Evolutionary conservation across 1,284 basidiomycete species (phyloP).

Genomic region (Peniophora sp.): DNA sequence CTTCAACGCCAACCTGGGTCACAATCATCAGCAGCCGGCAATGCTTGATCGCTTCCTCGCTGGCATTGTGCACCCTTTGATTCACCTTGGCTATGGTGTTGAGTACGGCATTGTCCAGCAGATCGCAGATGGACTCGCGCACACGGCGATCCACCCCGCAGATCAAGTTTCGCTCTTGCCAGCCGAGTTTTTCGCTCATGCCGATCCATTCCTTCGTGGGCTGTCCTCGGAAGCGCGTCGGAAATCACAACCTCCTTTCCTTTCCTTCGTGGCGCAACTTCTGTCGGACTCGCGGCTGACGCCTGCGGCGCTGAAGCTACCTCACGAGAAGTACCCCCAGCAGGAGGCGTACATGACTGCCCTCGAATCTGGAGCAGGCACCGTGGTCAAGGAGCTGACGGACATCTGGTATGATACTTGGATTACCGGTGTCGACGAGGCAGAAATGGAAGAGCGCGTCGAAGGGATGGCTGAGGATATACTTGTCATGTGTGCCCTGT

Average conservation of each 20-base stretch:
- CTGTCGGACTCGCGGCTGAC: slow-evolving; percentile 22
- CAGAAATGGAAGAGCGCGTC: slow-evolving; percentile 19
- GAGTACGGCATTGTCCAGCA: slow-evolving; percentile 60
- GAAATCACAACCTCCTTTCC: slow-evolving; percentile 19
- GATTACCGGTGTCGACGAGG: slow-evolving; percentile 18
- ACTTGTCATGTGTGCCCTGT: slow-evolving; percentile 28
- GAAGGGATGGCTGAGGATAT: slow-evolving; percentile 37
- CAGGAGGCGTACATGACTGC: slow-evolving; percentile 16
- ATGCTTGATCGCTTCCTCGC: slow-evolving; percentile 57
- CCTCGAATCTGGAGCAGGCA: slow-evolving; percentile 13
- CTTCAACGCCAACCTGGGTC: slow-evolving; percentile 3
- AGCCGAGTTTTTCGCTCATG: slow-evolving; percentile 17
- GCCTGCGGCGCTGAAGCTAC: slow-evolving; percentile 26
- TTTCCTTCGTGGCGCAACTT: slow-evolving; percentile 30
- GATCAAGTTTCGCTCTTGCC: slow-evolving; percentile 19
- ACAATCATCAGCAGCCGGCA: slow-evolving; percentile 22
- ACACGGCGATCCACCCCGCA: slow-evolving; percentile 21
- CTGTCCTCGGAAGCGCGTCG: background rate
- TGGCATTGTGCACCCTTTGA: slow-evolving; percentile 57
- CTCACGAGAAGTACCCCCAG: slow-evolving; percentile 17
- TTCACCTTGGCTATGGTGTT: slow-evolving; percentile 55
- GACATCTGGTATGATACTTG: slow-evolving; percentile 40
- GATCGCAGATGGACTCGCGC: slow-evolving; percentile 50
- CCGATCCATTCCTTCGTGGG: background rate
- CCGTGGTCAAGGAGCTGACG: slow-evolving; percentile 34